These are phyloP conservation scores for Calycina herbarum DNA, from an alignment of 2,329 filamentous ascomycete species.

Conservation along the genomic window DNA sequence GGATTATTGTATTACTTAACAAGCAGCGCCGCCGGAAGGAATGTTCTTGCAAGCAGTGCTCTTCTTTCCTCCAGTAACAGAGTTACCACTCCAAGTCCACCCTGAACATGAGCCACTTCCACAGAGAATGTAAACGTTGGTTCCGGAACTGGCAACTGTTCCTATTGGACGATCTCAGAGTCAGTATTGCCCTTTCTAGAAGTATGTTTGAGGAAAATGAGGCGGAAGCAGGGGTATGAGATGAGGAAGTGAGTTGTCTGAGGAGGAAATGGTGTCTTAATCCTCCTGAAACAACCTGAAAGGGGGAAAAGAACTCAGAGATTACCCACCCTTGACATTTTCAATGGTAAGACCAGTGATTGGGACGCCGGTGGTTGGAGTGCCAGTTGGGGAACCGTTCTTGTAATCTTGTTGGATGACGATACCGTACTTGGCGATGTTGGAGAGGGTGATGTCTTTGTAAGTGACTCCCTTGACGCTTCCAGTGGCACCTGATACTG, in stretches of 20 bases:
- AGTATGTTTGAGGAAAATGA: no score
- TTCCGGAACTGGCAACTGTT: conserved; percentile 40
- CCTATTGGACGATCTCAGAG: conserved; percentile 31
- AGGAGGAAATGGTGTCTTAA: no score
- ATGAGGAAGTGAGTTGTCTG: no score
- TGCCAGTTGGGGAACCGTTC: conserved; percentile 33
- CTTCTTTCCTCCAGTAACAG: conserved; percentile 53
- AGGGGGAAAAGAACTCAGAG: no score
- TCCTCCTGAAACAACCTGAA: no score
- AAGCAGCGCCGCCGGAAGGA: conserved; percentile 28
- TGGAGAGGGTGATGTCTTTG: conserved; percentile 50
- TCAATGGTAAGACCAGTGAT: conserved; percentile 51
- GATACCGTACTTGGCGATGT: conserved; percentile 48
- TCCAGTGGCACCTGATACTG: conserved; percentile 39
- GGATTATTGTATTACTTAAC: conserved; percentile 19
- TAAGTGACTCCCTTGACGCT: conserved; percentile 53
- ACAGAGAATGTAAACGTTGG: conserved; percentile 54
- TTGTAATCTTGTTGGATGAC: conserved; percentile 58
- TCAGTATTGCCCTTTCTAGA: no score
- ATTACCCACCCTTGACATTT: conserved; percentile 19
- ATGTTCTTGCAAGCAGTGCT: conserved; percentile 44
- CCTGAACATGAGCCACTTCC: conserved; percentile 49
- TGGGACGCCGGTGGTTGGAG: conserved; percentile 44
- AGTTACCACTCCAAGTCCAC: conserved; percentile 53
- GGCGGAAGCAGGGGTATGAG: no score